phyloP scores from a whole-genome alignment of 2,329 filamentous ascomycete genomes.

The Fusarium sp. region DNA sequence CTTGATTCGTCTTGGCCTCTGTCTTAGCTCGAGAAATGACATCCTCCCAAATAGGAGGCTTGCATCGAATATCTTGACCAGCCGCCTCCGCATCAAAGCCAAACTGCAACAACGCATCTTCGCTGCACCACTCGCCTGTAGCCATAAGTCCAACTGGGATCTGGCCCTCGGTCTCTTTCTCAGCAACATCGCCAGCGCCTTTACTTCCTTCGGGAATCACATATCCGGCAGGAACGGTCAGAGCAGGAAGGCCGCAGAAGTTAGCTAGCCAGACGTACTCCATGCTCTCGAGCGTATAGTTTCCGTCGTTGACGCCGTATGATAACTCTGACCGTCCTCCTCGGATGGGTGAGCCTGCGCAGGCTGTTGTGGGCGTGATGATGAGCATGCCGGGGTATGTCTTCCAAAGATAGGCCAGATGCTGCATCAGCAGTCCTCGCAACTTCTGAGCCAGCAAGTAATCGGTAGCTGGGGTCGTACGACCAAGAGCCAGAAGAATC shows the following conservation, averaged over 20 bases:
- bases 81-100: conserved; percentile 59
- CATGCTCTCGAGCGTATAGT: conserved; percentile 60
- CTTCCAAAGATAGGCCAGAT: conserved; percentile 74
- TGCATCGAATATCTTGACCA: conserved; percentile 38
- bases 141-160: conserved; percentile 67
- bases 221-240: conserved; percentile 60
- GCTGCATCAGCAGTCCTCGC: conserved; percentile 74
- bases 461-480: conserved; percentile 71
- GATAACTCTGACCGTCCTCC: conserved; percentile 50
- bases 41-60: conserved; percentile 37
- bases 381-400: conserved; percentile 76
- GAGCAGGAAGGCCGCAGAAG: conserved; percentile 59
- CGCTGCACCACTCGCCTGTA: conserved; percentile 65
- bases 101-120: conserved; percentile 61
- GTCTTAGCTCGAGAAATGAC: conserved; percentile 23
- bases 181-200: conserved; percentile 48
- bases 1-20: conserved; percentile 4
- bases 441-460: conserved; percentile 77
- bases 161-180: conserved; percentile 51
- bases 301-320: conserved; percentile 59
- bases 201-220: conserved; percentile 51
- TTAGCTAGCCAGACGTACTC: conserved; percentile 64
- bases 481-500: conserved; percentile 72
- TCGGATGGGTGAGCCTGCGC: conserved; percentile 58
- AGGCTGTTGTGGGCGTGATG: conserved; percentile 73